Base-by-base conservation (phyloP, 345 rosid species). In the Triadica sebifera region DNA sequence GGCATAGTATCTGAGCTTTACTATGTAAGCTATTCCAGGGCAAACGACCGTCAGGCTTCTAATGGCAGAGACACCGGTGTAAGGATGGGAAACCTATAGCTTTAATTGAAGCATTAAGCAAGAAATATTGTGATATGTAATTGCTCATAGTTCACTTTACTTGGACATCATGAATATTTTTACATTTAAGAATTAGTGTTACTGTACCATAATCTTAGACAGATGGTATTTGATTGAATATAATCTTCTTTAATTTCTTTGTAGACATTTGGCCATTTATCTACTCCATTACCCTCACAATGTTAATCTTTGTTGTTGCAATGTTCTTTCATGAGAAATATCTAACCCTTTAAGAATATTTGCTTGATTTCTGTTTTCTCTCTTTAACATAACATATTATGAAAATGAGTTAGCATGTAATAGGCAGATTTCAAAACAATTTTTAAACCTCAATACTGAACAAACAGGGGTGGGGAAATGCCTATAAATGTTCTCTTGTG, bases 1-100 rank as follows among this genome's bases (percentile, higher is more conserved):
- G 95, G 93, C 80, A 88, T 91, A 6, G 85, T 84, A 67, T 95
- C 97, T 0, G 91, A 91, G 80, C 85, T 95, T 66, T 95, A 87
- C 81, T 90, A 90, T 65, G 87, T 91, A 19, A 80, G 89, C 81
- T 83, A 89, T 76, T 90, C 93, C 45, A 81, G 74, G 65, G 91
- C 96, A 29, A 85, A 81, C 24, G 86, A 84, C 19, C 73, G 70
- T 53, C 75, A 61, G 43, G 71, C 72, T 64, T 74, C 84, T 34
- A 81, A 81, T 52, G 16, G 24, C 47, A 75, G 89, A 82, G 95
- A 89, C 71, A 70, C 85, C 0, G 97, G 98, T 22, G 81, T 92
- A 9, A 79, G 90, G 79, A 94, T 92, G 98, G 95, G 87, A 71
- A 85, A 83, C 78, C 67, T 90, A 17, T 94, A 90, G 79, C 50